Conservation (phyloP, 2,329 filamentous ascomycete species). For the Aspergillaceae sp. region DNA sequence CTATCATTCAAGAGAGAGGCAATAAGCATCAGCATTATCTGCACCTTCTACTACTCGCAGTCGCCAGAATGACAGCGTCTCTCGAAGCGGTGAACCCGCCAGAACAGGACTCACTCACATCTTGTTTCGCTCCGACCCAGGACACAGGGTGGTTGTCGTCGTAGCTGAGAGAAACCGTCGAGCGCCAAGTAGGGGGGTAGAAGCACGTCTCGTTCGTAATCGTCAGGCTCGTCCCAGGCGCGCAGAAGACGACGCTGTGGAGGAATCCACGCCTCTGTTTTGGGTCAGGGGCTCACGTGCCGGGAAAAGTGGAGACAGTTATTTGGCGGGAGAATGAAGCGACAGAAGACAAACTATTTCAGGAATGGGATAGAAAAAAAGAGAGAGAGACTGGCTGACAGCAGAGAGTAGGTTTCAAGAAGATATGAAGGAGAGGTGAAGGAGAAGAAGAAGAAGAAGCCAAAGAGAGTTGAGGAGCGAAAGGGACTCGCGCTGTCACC, state of each 20-base stretch:
- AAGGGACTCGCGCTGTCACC: no score
- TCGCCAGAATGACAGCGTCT: neutral
- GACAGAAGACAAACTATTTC: neutral
- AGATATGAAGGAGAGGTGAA: no score
- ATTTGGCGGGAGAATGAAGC: neutral
- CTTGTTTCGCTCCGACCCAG: slow-evolving; percentile 31
- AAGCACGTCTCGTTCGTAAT: neutral
- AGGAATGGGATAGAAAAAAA: neutral
- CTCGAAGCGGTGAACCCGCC: slow-evolving; percentile 2
- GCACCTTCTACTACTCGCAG: neutral
- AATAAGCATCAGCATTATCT: slow-evolving; percentile 10
- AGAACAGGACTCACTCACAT: slow-evolving; percentile 33
- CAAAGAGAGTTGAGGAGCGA: no score
- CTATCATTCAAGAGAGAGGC: slow-evolving; percentile 17
- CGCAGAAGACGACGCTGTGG: neutral
- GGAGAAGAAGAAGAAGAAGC: no score
- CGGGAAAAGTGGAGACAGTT: slow-evolving; percentile 2
- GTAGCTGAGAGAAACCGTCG: neutral
- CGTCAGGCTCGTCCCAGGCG: neutral
- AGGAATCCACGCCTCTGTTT: slow-evolving; percentile 5
- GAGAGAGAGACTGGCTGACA: neutral
- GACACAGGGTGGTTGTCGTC: neutral
- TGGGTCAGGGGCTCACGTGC: slow-evolving; percentile 24
- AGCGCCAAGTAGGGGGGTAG: no score
- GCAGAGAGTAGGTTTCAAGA: no score